Evolutionary conservation across 495 filamentous ascomycete genomes (phyloP), one percentile per base, ranked within the genome.

Genomic region (Penicillium atrosanguineum): DNA sequence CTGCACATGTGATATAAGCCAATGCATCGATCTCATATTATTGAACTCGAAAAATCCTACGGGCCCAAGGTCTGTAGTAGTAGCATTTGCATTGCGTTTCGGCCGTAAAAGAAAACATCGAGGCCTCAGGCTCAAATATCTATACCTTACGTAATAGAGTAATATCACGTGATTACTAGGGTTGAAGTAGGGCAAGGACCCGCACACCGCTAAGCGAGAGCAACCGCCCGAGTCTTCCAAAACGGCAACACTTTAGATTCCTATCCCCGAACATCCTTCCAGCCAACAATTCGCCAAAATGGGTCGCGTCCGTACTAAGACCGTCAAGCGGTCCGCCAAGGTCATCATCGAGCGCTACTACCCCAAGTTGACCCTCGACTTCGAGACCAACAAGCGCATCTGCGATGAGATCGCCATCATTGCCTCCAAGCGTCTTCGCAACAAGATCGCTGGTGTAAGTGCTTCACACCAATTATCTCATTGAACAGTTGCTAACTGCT

Each of bases 331-430:
- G 83, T 97, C 92, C 78, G 92, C 95, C 79, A 97, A 97, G 87
- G 90, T 97, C 84, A 91, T 97, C 79, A 97, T 98, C 78, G 94
- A 97, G 86, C 87, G 89, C 62, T 96, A 96, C 83, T 96, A 98
- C 84, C 95, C 94, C 69, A 90, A 90, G 77, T 82, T 99, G 73
- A 96, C 91, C 51, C 90, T 97, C 75, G 95, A 97, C 80, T 99
- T 99, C 83, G 95, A 99, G 84, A 95, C 90, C 85, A 98, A 98
- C 87, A 97, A 98, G 87, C 82, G 93, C 61, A 92, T 97, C 67
- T 97, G 95, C 81, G 95, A 97, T 90, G 95, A 99, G 81, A 95
- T 99, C 65, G 95, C 95, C 71, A 96, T 97, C 77, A 99, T 97
- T 75, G 90, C 95, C 60, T 91, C 87, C 57, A 97, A 97, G 88